A percentile compares a stretch with the other conserved stretches of the same genome.
phyloP scores from a whole-genome alignment of 2,329 filamentous ascomycete genomes.

The Aspergillus persii region DNA sequence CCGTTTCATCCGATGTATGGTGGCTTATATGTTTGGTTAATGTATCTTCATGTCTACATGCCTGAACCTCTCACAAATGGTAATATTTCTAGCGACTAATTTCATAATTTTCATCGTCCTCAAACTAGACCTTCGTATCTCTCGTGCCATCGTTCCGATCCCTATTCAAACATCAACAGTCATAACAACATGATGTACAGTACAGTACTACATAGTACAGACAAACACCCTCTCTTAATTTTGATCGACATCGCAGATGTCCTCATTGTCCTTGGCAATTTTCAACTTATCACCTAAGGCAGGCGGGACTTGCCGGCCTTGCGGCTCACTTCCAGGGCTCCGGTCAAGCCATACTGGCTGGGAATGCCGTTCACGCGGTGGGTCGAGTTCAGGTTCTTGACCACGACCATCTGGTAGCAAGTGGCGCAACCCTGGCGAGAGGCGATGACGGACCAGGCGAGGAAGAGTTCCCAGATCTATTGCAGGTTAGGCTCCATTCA shows the following conservation, averaged over 20 bases:
- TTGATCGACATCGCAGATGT: too few relatives aligned
- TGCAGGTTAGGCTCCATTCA: neutral
- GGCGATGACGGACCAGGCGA: conserved; percentile 72
- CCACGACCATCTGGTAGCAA: conserved; percentile 73
- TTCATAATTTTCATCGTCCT: too few relatives aligned
- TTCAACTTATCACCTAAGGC: neutral
- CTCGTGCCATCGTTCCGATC: neutral
- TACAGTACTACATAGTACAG: neutral
- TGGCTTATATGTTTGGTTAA: too few relatives aligned
- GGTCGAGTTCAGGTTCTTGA: conserved; percentile 77
- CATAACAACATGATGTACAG: neutral
- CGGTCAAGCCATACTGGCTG: conserved; percentile 63
- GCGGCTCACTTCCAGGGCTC: conserved; percentile 53
- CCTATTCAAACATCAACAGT: neutral
- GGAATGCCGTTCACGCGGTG: conserved; percentile 68
- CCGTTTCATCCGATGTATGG: too few relatives aligned
- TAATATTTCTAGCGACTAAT: too few relatives aligned
- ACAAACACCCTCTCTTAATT: neutral
- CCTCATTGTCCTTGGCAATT: too few relatives aligned
- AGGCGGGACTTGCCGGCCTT: conserved; percentile 18
- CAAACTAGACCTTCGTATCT: neutral
- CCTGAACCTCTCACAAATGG: too few relatives aligned
- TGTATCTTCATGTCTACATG: too few relatives aligned
- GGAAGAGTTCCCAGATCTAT: conserved; percentile 78
- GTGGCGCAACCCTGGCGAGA: conserved; percentile 73